Conservation (phyloP, 2,329 filamentous ascomycete genomes). For the Pestalotiopsis sp. region DNA sequence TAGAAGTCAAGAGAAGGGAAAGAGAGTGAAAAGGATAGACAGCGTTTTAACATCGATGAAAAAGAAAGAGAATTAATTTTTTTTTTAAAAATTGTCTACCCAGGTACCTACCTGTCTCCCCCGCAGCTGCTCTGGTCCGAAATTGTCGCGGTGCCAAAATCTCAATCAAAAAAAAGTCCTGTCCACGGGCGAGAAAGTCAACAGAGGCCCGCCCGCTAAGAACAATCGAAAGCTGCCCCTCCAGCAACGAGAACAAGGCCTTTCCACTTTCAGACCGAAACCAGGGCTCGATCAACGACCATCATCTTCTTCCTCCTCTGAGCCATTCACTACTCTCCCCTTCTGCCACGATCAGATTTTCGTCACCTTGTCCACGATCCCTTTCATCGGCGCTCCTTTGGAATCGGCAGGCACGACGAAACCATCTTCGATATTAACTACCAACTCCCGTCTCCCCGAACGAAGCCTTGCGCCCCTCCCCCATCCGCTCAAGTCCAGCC, state of each 20-base stretch:
- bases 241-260: slow-evolving; percentile 8
- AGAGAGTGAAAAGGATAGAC: background rate
- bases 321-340: background rate
- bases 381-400: background rate
- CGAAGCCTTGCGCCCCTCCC: background rate
- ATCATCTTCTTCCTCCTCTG: slow-evolving; percentile 4
- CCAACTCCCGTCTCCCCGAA: background rate
- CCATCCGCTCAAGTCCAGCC: background rate
- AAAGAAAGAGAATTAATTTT: background rate
- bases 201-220: slow-evolving; percentile 7
- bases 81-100: no score
- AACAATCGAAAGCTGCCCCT: slow-evolving; percentile 7
- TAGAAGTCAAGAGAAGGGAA: slow-evolving; percentile 25
- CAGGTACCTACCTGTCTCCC: background rate
- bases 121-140: background rate
- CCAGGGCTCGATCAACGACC: slow-evolving; percentile 10
- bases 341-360: background rate
- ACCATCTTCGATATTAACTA: background rate
- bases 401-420: background rate
- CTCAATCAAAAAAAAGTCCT: background rate
- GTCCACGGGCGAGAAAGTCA: background rate
- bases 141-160: background rate
- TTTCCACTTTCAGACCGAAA: slow-evolving; percentile 9
- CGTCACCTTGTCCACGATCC: background rate
- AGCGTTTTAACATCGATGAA: background rate